Base-by-base conservation (phyloP, 208 protist species). In the Giardia muris region DNA sequence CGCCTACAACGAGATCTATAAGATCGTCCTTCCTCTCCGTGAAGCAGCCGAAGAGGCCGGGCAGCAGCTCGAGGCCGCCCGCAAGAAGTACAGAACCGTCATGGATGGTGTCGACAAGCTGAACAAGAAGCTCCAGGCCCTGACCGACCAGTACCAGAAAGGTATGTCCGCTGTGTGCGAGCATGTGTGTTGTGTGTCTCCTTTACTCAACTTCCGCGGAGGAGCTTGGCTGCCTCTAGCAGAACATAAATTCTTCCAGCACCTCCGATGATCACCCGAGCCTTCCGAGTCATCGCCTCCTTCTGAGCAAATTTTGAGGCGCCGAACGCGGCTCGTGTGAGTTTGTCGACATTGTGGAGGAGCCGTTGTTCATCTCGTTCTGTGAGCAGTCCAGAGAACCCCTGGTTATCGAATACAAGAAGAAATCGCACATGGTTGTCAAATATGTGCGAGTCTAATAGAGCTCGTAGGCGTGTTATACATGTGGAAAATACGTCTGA, bases 1-100 rank as follows among this genome's bases (percentile, higher is more conserved):
- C 95, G 96, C 96, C 91, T 95, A 97, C 94, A 96, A 98, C 94
- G 94, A 96, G 76, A 97, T 99, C 89, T 97, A 97, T 87, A 97
- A 97, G 94, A 96, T 98, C 39, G 97, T 99, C 92, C 95, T 97
- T 89, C 98, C 90, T 19, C 46, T 87, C 0, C 22, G 46, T 76
- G 95, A 98, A 92, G 95, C 96, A 3, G 95, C 98, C 19, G 96
- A 96, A 10, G 96, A 96, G 93, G 97, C 97, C 0, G 95, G 97
- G 93, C 95, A 96, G 92, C 95, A 97, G 93, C 95, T 97, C 10
- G 93, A 95, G 43, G 96, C 95, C 22, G 96, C 96, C 92, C 95
- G 57, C 30, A 76, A 76, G 57, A 93, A 94, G 91, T 91, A 95
- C 10, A n/a, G 87, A 0, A 90, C 45, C 39, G 93, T 94, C 43